phyloP scores from a whole-genome alignment of 1,284 basidiomycete genomes.

The Quambalaria eucalypti region DNA sequence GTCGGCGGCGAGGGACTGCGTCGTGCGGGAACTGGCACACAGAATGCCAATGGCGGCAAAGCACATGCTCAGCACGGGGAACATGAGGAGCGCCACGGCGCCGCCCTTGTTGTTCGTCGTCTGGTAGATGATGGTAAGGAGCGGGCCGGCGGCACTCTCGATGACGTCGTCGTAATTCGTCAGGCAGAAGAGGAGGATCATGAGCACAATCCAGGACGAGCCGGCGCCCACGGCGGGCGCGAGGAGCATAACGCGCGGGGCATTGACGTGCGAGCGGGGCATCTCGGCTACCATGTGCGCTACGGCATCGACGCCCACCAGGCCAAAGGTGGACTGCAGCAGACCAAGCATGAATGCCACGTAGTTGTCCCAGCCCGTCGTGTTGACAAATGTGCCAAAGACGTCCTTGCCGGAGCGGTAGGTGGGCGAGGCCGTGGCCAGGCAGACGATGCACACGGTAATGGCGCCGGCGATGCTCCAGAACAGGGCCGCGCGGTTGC shows the following conservation, averaged over 20 bases:
- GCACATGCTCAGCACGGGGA: conserved; percentile 49
- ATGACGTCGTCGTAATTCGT: conserved; percentile 56
- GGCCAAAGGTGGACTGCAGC: conserved; percentile 49
- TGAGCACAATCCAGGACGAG: conserved; percentile 57
- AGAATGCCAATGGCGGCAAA: conserved; percentile 30
- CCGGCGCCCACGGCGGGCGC: conserved; percentile 59
- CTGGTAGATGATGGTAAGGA: conserved; percentile 61
- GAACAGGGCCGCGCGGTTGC: conserved; percentile 15
- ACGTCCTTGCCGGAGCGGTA: conserved; percentile 49
- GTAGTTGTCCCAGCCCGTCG: conserved; percentile 51
- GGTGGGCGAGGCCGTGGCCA: conserved; percentile 42
- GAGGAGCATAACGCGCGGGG: conserved; percentile 57
- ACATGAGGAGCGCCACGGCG: conserved; percentile 55
- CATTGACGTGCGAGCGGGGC: conserved; percentile 54
- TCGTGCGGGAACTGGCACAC: conserved; percentile 59
- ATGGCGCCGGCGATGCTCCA: conserved; percentile 48
- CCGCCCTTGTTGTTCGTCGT: conserved; percentile 57
- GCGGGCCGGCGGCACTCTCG: conserved; percentile 56
- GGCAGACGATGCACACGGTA: conserved; percentile 48
- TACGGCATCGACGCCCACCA: conserved; percentile 23
- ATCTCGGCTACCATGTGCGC: conserved; percentile 58
- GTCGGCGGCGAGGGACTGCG: conserved; percentile 64
- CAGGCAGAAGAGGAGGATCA: conserved; percentile 62
- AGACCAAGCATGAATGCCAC: conserved; percentile 50
- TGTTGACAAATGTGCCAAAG: conserved; percentile 49